Percentiles rank a stretch among this genome's conserved stretches.
phyloP scores from a whole-genome alignment of 306 rosid genomes.

The Crataegus laevigata region DNA sequence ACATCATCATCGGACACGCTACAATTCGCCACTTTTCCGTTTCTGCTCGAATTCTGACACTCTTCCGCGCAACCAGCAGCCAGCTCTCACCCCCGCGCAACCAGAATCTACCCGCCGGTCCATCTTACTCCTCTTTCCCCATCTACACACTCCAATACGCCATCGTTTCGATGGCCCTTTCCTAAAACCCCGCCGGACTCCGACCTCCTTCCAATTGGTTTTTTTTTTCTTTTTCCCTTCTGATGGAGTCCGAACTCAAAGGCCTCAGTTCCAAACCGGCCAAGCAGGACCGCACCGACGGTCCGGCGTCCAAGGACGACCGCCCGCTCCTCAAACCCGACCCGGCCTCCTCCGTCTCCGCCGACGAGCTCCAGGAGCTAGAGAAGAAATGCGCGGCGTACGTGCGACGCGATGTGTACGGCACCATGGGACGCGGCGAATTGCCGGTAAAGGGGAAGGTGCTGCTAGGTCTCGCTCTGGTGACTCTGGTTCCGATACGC shows the following conservation, averaged over 20 bases:
- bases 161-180: slow-evolving; percentile 2
- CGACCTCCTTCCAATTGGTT: neutral
- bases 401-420: slow-evolving; percentile 70
- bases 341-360: slow-evolving; percentile 13
- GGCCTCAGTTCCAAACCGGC: slow-evolving; percentile 46
- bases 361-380: slow-evolving; percentile 41
- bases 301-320: slow-evolving; percentile 34
- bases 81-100: neutral
- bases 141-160: neutral
- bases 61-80: neutral
- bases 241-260: slow-evolving; percentile 60
- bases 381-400: slow-evolving; percentile 78
- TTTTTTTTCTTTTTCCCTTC: no score
- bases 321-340: slow-evolving; percentile 72
- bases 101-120: neutral
- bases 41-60: neutral
- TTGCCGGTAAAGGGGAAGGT: slow-evolving; percentile 63
- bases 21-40: neutral
- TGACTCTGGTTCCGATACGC: slow-evolving; percentile 73
- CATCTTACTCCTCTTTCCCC: neutral
- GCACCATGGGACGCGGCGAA: slow-evolving; percentile 90
- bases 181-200: neutral
- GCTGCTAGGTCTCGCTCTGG: slow-evolving; percentile 50
- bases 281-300: slow-evolving; percentile 8
- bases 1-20: neutral